These are phyloP conservation scores for Leccinum broughii DNA, from an alignment of 768 basidiomycete genomes.

Conservation along the genomic window DNA sequence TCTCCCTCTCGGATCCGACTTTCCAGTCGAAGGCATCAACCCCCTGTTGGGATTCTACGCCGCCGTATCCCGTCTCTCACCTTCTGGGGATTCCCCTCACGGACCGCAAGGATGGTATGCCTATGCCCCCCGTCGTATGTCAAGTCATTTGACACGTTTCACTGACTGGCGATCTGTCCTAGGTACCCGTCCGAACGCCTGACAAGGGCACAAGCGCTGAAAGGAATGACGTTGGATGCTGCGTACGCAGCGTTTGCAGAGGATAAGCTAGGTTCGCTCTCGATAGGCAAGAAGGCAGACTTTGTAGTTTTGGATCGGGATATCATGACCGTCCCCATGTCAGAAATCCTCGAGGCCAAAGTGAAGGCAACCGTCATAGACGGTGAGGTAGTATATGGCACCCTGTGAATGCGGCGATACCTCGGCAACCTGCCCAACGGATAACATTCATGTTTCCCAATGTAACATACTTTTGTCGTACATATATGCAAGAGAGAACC, in stretches of 20 bases:
- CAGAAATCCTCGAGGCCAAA: slow-evolving; percentile 63
- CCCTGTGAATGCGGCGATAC: slow-evolving; percentile 14
- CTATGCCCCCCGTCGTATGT: slow-evolving; percentile 31
- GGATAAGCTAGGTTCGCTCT: slow-evolving; percentile 66
- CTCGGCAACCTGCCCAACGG: too few species aligned
- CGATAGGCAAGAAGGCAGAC: slow-evolving; percentile 81
- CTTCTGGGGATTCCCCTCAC: slow-evolving; percentile 77
- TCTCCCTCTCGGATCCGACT: slow-evolving; percentile 88
- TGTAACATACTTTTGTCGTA: not conserved
- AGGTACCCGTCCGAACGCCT: slow-evolving; percentile 81
- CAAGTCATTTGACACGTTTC: not conserved
- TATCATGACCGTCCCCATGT: slow-evolving; percentile 64
- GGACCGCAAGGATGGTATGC: slow-evolving; percentile 79
- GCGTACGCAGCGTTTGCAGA: slow-evolving; percentile 88
- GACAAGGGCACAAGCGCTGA: slow-evolving; percentile 78
- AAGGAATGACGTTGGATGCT: slow-evolving; percentile 88
- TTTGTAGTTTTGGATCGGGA: slow-evolving; percentile 82
- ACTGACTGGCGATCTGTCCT: slow-evolving; percentile 1
- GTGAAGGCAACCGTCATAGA: slow-evolving; percentile 77
- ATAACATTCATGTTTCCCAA: too few species aligned
- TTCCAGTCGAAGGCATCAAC: slow-evolving; percentile 90
- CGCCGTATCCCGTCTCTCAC: slow-evolving; percentile 71
- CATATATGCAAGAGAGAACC: not conserved
- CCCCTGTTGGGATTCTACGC: slow-evolving; percentile 91
- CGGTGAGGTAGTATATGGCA: slow-evolving; percentile 66